A percentile compares a stretch with the other conserved stretches of the same genome.
These are phyloP conservation scores for Lactarius tabidus DNA, from an alignment of 768 basidiomycete species.

Conservation along the genomic window DNA sequence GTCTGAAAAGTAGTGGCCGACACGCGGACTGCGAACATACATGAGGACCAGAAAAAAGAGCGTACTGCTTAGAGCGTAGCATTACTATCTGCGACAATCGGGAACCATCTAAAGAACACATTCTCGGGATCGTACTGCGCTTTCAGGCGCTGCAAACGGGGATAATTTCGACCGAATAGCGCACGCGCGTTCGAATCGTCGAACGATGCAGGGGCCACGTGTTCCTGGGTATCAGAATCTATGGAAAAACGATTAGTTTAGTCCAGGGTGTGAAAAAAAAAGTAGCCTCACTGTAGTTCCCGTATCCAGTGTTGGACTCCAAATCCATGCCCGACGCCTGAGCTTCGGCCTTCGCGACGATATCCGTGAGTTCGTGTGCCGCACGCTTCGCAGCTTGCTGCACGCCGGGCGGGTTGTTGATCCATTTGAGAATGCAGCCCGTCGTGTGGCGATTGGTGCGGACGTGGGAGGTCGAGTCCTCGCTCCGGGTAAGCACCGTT, in stretches of 20 bases:
- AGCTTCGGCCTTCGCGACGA: neutral
- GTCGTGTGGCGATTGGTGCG: slow-evolving; percentile 30
- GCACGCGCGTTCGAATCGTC: slow-evolving; percentile 24
- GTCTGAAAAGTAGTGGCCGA: too few relatives aligned
- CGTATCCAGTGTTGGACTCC: slow-evolving; percentile 20
- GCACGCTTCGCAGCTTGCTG: slow-evolving; percentile 4
- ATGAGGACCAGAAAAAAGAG: too few relatives aligned
- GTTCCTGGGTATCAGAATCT: slow-evolving; percentile 11
- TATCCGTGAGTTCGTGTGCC: slow-evolving; percentile 2
- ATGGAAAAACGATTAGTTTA: neutral
- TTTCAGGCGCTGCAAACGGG: slow-evolving; percentile 37
- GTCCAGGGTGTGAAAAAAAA: too few relatives aligned
- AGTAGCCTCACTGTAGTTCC: slow-evolving; percentile 20
- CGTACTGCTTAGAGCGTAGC: neutral
- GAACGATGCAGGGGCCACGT: neutral
- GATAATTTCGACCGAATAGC: slow-evolving; percentile 39
- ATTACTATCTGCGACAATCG: slow-evolving; percentile 28
- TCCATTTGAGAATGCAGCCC: slow-evolving; percentile 1
- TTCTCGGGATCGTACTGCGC: slow-evolving; percentile 35
- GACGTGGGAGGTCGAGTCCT: slow-evolving; percentile 40
- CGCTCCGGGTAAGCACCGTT: slow-evolving; percentile 33
- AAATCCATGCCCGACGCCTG: neutral
- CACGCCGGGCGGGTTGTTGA: neutral
- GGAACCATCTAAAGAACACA: slow-evolving; percentile 36
- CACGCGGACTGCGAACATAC: too few relatives aligned